Base-by-base conservation (phyloP, 139 green algal genomes). In the Pedinophyceae sp. region DNA sequence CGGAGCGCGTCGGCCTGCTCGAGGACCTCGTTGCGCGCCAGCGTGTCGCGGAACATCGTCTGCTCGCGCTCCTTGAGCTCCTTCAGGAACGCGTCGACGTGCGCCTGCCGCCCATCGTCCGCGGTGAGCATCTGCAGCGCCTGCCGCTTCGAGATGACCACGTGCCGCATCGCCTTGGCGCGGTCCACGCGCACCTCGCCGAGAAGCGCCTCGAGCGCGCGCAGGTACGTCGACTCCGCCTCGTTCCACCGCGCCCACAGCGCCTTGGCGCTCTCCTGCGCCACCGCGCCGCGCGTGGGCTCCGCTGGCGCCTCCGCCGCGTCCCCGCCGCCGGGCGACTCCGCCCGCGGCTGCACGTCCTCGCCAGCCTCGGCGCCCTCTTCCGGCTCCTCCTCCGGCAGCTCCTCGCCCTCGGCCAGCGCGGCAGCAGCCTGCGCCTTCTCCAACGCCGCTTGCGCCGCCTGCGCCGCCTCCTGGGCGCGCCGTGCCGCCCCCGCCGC, bases 401-500 rank as follows among this genome's bases (percentile, higher is more conserved):
- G 20, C 20, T n/a, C 27, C 4, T 24, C 27, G 5, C 43, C 45
- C 16, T 23, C 13, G 3, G 40, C 55, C 28, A 24, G 43, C n/a
- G 27, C 45, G 46, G 45, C 43, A 19, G 54, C 38, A 4, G 15
- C 5, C 10, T 52, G 20, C 7, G 38, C 38, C 15, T 18, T n/a
- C 17, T 30, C 17, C 38, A 15, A 27, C 38, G 47, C 47, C 15
- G 41, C 55, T 6, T 54, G 16, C 22, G 45, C 13, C 5, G 43
- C 55, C 22, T 54, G 45, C 34, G n/a, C n/a, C n/a, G n/a, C n/a
- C n/a, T n/a, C n/a, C n/a, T n/a, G n/a, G n/a, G n/a, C n/a, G n/a
- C n/a, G n/a, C n/a, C n/a, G n/a, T n/a, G 58, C 26, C 0, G 58
- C 56, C 0, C 66, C 39, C 2, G 71, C 65, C 4, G 46, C 46